These are phyloP conservation scores for Boletus fagicola DNA, from an alignment of 768 basidiomycete species.

Conservation along the genomic window DNA sequence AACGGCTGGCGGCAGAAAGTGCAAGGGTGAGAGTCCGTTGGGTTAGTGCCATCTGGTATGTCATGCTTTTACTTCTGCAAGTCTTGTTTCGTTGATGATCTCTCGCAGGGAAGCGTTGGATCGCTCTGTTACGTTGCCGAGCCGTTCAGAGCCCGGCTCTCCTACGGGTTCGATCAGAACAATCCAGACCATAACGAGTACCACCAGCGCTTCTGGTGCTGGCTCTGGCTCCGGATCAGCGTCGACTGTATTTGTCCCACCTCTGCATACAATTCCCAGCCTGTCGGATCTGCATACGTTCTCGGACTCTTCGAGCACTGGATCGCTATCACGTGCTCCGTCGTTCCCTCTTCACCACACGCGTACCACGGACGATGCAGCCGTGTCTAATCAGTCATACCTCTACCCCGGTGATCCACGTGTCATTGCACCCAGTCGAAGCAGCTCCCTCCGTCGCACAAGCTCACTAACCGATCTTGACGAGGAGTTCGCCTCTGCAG, in stretches of 20 bases:
- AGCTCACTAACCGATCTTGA: constrained; percentile 78
- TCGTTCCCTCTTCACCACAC: constrained; percentile 59
- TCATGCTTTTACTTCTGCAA: constrained; percentile 20
- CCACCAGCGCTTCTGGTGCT: constrained; percentile 35
- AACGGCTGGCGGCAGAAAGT: constrained; percentile 86
- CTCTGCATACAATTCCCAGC: constrained; percentile 66
- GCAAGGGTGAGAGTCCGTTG: constrained; percentile 83
- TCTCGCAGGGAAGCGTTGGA: constrained; percentile 72
- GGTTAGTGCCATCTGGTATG: constrained; percentile 86
- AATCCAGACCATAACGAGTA: constrained; percentile 54
- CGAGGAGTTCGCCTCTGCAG: constrained; percentile 50
- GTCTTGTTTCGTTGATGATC: background rate
- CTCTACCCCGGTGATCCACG: constrained; percentile 72
- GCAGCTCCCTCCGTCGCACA: constrained; percentile 58
- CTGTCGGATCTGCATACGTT: constrained; percentile 58
- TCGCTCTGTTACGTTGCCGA: constrained; percentile 52
- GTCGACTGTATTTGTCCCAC: constrained; percentile 76
- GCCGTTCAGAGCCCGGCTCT: constrained; percentile 42
- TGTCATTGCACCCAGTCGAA: constrained; percentile 66
- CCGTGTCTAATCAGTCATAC: constrained; percentile 62
- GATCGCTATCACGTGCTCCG: constrained; percentile 39
- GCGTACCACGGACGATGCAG: constrained; percentile 72
- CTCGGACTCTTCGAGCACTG: constrained; percentile 42
- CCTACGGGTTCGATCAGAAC: constrained; percentile 65
- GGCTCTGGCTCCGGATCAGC: constrained; percentile 53